These are phyloP conservation scores for Fusarium decemcellulare DNA, from an alignment of 2,329 filamentous ascomycete genomes.

Conservation along the genomic window DNA sequence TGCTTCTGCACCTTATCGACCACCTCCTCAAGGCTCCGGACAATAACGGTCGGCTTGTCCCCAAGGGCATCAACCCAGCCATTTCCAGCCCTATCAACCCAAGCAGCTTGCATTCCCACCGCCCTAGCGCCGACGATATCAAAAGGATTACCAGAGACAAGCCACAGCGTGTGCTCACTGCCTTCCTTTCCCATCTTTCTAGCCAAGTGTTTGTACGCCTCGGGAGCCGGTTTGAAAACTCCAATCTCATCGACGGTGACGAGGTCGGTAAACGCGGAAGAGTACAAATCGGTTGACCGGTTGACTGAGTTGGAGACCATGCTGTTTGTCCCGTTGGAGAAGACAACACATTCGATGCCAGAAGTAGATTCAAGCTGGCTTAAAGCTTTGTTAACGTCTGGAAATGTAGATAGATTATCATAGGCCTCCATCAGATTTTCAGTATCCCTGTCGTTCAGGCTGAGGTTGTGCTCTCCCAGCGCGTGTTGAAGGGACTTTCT, in stretches of 20 bases:
- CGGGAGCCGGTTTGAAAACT: conserved; percentile 76
- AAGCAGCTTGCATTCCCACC: conserved; percentile 74
- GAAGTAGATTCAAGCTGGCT: conserved; percentile 57
- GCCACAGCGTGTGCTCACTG: conserved; percentile 69
- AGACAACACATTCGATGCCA: conserved; percentile 70
- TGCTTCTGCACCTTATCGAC: conserved; percentile 45
- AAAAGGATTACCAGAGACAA: conserved; percentile 82
- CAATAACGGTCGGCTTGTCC: conserved; percentile 67
- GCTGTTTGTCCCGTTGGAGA: conserved; percentile 76
- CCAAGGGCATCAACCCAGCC: conserved; percentile 77
- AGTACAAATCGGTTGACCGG: conserved; percentile 68
- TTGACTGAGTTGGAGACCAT: conserved; percentile 75
- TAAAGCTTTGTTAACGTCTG: conserved; percentile 72
- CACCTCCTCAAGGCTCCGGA: conserved; percentile 70
- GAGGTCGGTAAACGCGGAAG: conserved; percentile 59
- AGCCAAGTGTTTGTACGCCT: conserved; percentile 73
- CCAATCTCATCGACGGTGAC: conserved; percentile 73
- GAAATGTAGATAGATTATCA: conserved; percentile 74
- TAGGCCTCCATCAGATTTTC: conserved; percentile 73
- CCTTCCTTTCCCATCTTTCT: conserved; percentile 62
- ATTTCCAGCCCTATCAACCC: conserved; percentile 73
- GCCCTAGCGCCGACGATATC: conserved; percentile 76
- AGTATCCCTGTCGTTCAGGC: conserved; percentile 60
- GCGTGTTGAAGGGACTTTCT: conserved; percentile 74
- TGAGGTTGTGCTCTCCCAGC: conserved; percentile 67